These are phyloP conservation scores for Cardamine chenopodiifolia DNA, from an alignment of 345 rosid genomes.

Conservation along the genomic window DNA sequence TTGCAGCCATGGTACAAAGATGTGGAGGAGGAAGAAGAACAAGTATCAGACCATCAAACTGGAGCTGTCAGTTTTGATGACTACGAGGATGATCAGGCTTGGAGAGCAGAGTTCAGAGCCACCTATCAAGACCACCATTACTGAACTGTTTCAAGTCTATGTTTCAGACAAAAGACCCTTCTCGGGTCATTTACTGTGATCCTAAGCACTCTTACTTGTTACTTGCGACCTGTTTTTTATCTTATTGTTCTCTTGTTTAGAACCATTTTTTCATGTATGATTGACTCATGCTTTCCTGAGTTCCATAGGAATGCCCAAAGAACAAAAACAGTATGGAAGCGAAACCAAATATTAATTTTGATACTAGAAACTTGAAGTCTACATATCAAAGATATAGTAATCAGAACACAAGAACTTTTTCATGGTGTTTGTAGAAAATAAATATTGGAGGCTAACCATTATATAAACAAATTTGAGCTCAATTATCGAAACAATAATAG, in stretches of 20 bases:
- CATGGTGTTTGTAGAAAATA: background rate
- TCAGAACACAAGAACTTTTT: no score
- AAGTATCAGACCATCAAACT: constrained; percentile 10
- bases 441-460: background rate
- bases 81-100: constrained; percentile 75
- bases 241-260: constrained; percentile 40
- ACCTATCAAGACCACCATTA: constrained; percentile 76
- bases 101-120: constrained; percentile 96
- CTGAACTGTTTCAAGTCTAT: constrained; percentile 23
- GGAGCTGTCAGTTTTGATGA: constrained; percentile 30
- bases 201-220: background rate
- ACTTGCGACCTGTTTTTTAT: constrained; percentile 35
- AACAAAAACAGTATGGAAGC: no score
- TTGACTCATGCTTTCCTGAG: background rate
- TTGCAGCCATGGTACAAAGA: constrained; percentile 47
- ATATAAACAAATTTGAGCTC: background rate
- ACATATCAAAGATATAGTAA: no score
- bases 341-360: no score
- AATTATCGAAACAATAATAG: constrained; percentile 18
- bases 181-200: constrained; percentile 32
- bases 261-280: background rate
- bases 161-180: constrained; percentile 23
- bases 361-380: background rate
- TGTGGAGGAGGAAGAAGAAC: constrained; percentile 20
- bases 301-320: background rate